Percentiles rank a stretch among this genome's conserved stretches.
Evolutionary conservation across 2,329 filamentous ascomycete genomes (phyloP).

Genomic region (Emmonsiellopsis sp.): DNA sequence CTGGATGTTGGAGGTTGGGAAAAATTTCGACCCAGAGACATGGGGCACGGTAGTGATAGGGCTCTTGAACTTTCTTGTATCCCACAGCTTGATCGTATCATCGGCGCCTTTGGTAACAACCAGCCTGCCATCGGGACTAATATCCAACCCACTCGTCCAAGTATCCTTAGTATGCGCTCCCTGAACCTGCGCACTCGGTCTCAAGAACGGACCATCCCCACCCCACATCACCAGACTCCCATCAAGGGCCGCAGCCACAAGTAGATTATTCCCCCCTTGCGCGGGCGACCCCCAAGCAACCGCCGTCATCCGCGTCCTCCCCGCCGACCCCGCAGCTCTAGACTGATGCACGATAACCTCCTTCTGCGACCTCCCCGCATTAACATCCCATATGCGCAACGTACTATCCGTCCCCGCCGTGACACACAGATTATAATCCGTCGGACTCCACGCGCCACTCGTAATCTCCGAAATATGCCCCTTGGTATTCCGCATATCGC

Average conservation of each 20-base stretch:
- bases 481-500: constrained; percentile 96
- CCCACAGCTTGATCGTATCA: constrained; percentile 91
- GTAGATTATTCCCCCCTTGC: constrained; percentile 68
- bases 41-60: constrained; percentile 74
- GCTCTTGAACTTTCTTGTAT: constrained; percentile 88
- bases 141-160: constrained; percentile 87
- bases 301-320: constrained; percentile 86
- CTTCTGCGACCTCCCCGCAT: constrained; percentile 79
- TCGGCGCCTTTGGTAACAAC: constrained; percentile 87
- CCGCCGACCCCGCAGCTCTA: constrained; percentile 74
- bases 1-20: constrained; percentile 74
- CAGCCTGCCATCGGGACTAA: constrained; percentile 83
- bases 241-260: constrained; percentile 78
- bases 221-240: constrained; percentile 87
- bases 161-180: constrained; percentile 75
- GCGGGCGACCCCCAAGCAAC: constrained; percentile 73
- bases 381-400: constrained; percentile 92
- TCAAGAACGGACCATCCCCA: constrained; percentile 74
- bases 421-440: constrained; percentile 72
- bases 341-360: constrained; percentile 96
- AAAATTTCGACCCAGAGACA: constrained; percentile 72
- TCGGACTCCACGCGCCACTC: constrained; percentile 83
- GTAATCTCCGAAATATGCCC: constrained; percentile 91
- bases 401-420: constrained; percentile 95
- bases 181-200: constrained; percentile 73